These are phyloP conservation scores for Daldinia grandis DNA, from an alignment of 495 filamentous ascomycete genomes.

Conservation along the genomic window DNA sequence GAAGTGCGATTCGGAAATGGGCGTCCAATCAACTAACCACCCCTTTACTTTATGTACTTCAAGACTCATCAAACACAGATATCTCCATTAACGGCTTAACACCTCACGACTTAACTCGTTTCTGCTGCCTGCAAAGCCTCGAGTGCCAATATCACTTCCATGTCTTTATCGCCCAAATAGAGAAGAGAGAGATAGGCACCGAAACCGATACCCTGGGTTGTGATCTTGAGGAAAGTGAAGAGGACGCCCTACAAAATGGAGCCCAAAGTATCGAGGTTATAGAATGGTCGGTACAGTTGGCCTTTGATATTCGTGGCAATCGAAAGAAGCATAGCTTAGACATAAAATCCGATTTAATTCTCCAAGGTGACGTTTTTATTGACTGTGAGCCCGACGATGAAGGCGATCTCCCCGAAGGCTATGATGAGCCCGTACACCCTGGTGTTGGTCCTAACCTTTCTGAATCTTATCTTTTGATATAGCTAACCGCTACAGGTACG, in stretches of 20 bases:
- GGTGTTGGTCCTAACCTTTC: neutral
- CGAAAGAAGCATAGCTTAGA: neutral
- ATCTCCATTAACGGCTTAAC: neutral
- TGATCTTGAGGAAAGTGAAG: constrained; percentile 1
- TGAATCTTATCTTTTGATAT: neutral
- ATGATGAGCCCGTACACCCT: neutral
- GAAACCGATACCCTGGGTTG: neutral
- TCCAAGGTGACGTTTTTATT: constrained; percentile 13
- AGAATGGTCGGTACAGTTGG: constrained; percentile 2
- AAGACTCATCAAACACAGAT: constrained; percentile 9
- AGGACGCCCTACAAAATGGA: neutral
- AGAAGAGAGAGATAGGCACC: constrained; percentile 3
- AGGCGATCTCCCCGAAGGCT: neutral
- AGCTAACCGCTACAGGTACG: constrained; percentile 6
- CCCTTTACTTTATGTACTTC: constrained; percentile 6
- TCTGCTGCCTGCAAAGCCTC: constrained; percentile 3
- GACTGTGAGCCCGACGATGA: constrained; percentile 11
- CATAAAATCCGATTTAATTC: constrained; percentile 3
- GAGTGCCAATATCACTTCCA: constrained; percentile 8
- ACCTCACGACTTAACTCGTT: neutral
- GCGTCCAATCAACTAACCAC: neutral
- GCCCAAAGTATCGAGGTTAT: neutral
- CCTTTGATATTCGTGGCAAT: neutral
- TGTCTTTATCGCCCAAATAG: constrained; percentile 13
- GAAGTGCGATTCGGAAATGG: constrained; percentile 8